Percentiles rank a stretch among this genome's conserved stretches.
phyloP scores from a whole-genome alignment of 1,284 basidiomycete species.

The Naganishia albida region DNA sequence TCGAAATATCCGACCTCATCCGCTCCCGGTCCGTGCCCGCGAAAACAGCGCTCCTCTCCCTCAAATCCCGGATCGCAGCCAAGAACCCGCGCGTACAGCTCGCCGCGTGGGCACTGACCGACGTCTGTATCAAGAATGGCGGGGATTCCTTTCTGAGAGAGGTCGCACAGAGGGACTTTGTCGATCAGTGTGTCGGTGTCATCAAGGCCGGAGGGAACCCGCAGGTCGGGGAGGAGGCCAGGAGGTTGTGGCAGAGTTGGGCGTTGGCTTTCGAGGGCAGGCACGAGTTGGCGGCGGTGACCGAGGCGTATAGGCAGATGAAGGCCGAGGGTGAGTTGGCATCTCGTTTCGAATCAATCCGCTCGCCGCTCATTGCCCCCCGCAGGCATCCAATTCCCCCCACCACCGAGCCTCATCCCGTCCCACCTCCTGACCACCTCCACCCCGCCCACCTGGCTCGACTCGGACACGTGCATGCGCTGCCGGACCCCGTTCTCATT shows the following conservation, averaged over 20 bases:
- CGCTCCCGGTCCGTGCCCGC: slow-evolving; percentile 84
- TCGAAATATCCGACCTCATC: slow-evolving; percentile 96
- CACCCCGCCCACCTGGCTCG: slow-evolving; percentile 87
- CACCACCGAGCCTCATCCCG: slow-evolving; percentile 44
- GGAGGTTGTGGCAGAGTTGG: slow-evolving; percentile 88
- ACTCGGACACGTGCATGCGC: slow-evolving; percentile 90
- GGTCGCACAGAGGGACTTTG: slow-evolving; percentile 83
- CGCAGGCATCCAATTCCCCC: slow-evolving; percentile 49
- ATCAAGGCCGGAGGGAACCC: slow-evolving; percentile 62
- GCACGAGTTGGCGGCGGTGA: slow-evolving; percentile 70
- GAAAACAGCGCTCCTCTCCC: slow-evolving; percentile 81
- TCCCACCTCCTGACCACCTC: slow-evolving; percentile 49
- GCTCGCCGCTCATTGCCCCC: background rate
- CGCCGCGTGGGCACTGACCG: slow-evolving; percentile 81
- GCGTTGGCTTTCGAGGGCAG: slow-evolving; percentile 84
- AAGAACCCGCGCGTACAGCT: slow-evolving; percentile 96
- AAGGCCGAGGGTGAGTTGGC: slow-evolving; percentile 65
- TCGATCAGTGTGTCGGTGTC: slow-evolving; percentile 66
- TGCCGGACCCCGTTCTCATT: slow-evolving; percentile 91
- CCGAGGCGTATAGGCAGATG: slow-evolving; percentile 76
- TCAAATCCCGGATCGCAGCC: slow-evolving; percentile 84
- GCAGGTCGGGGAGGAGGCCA: slow-evolving; percentile 79
- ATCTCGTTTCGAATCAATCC: too few relatives aligned
- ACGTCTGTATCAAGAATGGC: slow-evolving; percentile 96
- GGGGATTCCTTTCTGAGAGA: slow-evolving; percentile 87